Base-by-base conservation (phyloP, 2,329 filamentous ascomycete species). In the Arthroderma sp. region DNA sequence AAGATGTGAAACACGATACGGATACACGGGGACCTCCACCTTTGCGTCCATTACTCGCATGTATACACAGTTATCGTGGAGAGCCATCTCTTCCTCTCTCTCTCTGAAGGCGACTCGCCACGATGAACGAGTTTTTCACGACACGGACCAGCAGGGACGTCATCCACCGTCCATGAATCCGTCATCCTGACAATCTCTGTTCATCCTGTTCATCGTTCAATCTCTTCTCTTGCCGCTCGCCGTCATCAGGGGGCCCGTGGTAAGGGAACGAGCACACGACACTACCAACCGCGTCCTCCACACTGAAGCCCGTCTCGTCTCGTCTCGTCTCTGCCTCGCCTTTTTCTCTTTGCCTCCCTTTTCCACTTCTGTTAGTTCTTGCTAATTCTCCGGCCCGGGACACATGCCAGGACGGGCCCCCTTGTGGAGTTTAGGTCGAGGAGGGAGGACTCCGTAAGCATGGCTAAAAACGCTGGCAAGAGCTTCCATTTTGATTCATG, bases 1-100 rank as follows among this genome's bases (percentile, higher is more conserved):
- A 23, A 44, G 41, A 44, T 44, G 41, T 44, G 41, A 44, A 44
- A 44, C 41, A 44, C 41, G 41, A 44, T 44, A 43, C 39, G 39
- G 39, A 43, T 43, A 19, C n/a, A 19, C 39, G n/a, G 17, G 39
- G 39, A 43, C n/a, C 21, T 11, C 41, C 41, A 23, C 41, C 41
- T 23, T 9, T 19, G n/a, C 41, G 41, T 44, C 41, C 41, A 44
- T 44, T 44, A 44, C 41, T 44, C 41, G 41, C 41, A 44, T 44
- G 21, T 37, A 4, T 9, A 3, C 9, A 23, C 41, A 9, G 19
- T 23, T 19, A 23, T 44, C 41, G 41, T 44, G 41, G 41, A 44
- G 41, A 44, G 17, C 8, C 35, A 37, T 37, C 35, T 3, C 9
- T 2, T 37, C 13, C 35, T 37, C 35, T 37, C 35, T 7, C 2